A percentile compares a stretch with the other conserved stretches of the same genome.
Conservation (phyloP, 371 early-diverging fungal species). For the Mucor piriformis region DNA sequence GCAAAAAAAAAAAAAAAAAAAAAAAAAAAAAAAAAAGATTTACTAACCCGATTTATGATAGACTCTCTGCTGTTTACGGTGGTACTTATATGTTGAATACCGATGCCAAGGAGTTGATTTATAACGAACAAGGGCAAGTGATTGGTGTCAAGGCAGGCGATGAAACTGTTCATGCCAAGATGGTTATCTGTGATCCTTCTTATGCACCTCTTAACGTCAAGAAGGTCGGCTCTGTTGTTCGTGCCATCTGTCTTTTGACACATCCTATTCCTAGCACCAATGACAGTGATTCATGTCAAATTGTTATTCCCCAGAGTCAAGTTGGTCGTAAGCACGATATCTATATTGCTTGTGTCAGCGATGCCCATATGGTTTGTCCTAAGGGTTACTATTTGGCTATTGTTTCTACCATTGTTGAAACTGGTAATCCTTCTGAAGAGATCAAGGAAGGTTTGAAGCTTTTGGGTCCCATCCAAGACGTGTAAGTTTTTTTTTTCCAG, state of each 20-base stretch:
- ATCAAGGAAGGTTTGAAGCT: constrained; percentile 85
- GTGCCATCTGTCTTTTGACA: constrained; percentile 92
- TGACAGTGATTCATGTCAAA: constrained; percentile 90
- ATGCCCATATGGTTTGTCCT: constrained; percentile 90
- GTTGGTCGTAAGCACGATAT: constrained; percentile 91
- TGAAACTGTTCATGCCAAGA: constrained; percentile 79
- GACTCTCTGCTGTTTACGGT: constrained; percentile 94
- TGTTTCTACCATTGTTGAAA: constrained; percentile 95
- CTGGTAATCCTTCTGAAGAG: constrained; percentile 84
- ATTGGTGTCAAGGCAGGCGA: constrained; percentile 88
- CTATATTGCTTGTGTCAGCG: constrained; percentile 92
- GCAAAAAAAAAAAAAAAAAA: neutral
- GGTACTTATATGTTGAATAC: constrained; percentile 98
- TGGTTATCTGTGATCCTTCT: constrained; percentile 95
- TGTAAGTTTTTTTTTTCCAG: constrained; percentile 45
- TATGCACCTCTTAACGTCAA: constrained; percentile 82
- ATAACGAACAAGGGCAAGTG: constrained; percentile 77
- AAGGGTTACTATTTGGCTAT: constrained; percentile 90
- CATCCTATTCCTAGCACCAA: constrained; percentile 95
- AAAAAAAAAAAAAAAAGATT: neutral
- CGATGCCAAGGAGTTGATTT: constrained; percentile 86
- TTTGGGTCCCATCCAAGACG: constrained; percentile 89
- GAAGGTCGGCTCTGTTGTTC: constrained; percentile 85
- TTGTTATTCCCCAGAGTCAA: constrained; percentile 97
- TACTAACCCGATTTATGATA: constrained; percentile 19